Conservation (phyloP, 345 rosid species). For the Salix udensis region DNA sequence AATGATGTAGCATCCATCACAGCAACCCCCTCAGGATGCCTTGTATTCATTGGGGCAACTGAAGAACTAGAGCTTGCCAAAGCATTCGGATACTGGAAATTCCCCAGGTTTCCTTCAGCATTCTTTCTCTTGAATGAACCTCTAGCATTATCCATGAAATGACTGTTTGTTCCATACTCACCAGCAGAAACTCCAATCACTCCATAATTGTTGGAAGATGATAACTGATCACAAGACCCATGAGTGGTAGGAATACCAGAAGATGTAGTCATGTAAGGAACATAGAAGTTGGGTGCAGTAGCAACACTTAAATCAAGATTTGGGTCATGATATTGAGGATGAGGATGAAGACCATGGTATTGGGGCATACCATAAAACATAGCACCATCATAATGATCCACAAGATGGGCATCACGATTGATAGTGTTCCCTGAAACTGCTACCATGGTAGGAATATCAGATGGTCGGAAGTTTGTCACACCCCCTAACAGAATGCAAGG, state of each 20-base stretch:
- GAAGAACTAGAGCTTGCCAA: conserved; percentile 45
- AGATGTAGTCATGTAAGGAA: conserved; percentile 35
- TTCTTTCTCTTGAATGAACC: conserved; percentile 67
- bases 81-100: conserved; percentile 46
- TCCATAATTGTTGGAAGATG: conserved; percentile 42
- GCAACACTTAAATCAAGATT: conserved; percentile 48
- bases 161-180: conserved; percentile 48
- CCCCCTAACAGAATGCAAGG: conserved; percentile 50
- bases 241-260: conserved; percentile 43
- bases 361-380: conserved; percentile 44
- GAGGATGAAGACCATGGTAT: conserved; percentile 48
- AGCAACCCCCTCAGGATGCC: conserved; percentile 46
- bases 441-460: conserved; percentile 40
- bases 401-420: conserved; percentile 40
- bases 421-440: conserved; percentile 36
- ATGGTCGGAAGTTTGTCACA: conserved; percentile 41
- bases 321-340: conserved; percentile 37
- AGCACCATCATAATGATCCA: conserved; percentile 43
- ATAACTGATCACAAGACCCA: conserved; percentile 41
- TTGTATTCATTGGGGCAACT: conserved; percentile 37
- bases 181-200: conserved; percentile 47
- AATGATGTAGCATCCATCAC: conserved; percentile 37
- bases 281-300: conserved; percentile 43
- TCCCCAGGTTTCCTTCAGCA: conserved; percentile 45
- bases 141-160: conserved; percentile 49